Conservation (phyloP, 331 rosid species). For the Saraca asoca region DNA sequence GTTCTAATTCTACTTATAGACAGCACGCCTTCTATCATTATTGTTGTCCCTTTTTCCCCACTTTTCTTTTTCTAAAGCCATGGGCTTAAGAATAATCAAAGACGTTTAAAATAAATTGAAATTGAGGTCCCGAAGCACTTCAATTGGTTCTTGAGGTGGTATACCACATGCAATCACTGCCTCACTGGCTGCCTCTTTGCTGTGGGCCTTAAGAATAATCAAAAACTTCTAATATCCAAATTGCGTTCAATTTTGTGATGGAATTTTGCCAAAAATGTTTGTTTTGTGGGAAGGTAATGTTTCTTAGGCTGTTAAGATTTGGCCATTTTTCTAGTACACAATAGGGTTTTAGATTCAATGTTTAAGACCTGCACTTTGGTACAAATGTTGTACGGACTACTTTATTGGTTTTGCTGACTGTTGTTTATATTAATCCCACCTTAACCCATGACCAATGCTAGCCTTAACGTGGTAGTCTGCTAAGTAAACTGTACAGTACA, state of each 20-base stretch:
- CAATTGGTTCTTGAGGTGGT: conserved; percentile 44
- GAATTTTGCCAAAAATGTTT: too few relatives aligned
- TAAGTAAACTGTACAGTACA: too few relatives aligned
- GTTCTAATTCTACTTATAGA: conserved; percentile 34
- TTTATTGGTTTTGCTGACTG: conserved; percentile 33
- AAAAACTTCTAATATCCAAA: too few relatives aligned
- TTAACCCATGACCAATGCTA: too few relatives aligned
- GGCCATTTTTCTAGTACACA: too few relatives aligned
- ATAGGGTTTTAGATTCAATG: too few relatives aligned
- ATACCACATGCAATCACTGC: conserved; percentile 44
- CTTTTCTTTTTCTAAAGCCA: conserved; percentile 18
- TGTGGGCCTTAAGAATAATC: conserved; percentile 18
- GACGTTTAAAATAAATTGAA: conserved; percentile 1
- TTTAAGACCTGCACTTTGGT: too few relatives aligned
- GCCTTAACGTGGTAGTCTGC: too few relatives aligned
- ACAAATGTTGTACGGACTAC: too few relatives aligned
- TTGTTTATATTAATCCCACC: not conserved
- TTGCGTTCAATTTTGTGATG: too few relatives aligned
- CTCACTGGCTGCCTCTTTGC: conserved; percentile 6
- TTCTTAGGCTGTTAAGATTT: too few relatives aligned
- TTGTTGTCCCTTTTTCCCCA: not conserved
- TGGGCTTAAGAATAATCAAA: not conserved
- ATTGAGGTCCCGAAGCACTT: conserved; percentile 55
- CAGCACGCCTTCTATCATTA: conserved; percentile 50
- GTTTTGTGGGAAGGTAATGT: too few relatives aligned